Percentiles rank a stretch among this genome's conserved stretches.
Conservation (phyloP, 768 basidiomycete genomes). For the Suillus clintonianus region DNA sequence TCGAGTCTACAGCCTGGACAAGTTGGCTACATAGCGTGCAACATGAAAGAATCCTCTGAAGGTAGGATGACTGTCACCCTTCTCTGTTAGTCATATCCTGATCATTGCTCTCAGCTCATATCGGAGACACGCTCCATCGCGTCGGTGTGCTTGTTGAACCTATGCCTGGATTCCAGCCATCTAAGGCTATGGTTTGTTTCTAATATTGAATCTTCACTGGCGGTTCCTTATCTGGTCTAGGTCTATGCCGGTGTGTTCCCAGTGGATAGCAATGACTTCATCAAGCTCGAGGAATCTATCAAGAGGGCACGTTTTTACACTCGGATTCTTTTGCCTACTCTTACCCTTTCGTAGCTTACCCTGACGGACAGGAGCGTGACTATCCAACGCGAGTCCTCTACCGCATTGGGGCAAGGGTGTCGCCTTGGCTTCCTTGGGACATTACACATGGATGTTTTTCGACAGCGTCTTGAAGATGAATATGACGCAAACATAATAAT, state of each 20-base stretch:
- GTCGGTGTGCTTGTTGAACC: constrained; percentile 75
- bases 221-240: constrained; percentile 38
- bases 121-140: constrained; percentile 90
- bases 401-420: constrained; percentile 93
- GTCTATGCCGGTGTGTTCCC: constrained; percentile 96
- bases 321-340: constrained; percentile 6
- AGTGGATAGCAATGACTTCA: constrained; percentile 86
- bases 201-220: neutral
- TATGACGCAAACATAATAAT: constrained; percentile 93
- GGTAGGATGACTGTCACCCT: constrained; percentile 44
- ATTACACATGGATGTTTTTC: constrained; percentile 94
- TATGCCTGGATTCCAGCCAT: constrained; percentile 87
- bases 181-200: constrained; percentile 83
- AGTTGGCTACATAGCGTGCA: constrained; percentile 89
- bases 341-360: constrained; percentile 54
- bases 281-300: constrained; percentile 94
- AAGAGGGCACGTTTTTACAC: constrained; percentile 60
- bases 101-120: constrained; percentile 58
- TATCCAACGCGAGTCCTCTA: constrained; percentile 87
- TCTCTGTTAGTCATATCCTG: neutral
- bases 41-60: constrained; percentile 97
- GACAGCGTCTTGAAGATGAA: constrained; percentile 96
- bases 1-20: constrained; percentile 71
- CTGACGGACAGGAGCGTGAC: constrained; percentile 89
- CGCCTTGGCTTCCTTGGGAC: constrained; percentile 95